These are phyloP conservation scores for Tolypocladium paradoxum DNA, from an alignment of 2,329 filamentous ascomycete genomes.

Conservation along the genomic window DNA sequence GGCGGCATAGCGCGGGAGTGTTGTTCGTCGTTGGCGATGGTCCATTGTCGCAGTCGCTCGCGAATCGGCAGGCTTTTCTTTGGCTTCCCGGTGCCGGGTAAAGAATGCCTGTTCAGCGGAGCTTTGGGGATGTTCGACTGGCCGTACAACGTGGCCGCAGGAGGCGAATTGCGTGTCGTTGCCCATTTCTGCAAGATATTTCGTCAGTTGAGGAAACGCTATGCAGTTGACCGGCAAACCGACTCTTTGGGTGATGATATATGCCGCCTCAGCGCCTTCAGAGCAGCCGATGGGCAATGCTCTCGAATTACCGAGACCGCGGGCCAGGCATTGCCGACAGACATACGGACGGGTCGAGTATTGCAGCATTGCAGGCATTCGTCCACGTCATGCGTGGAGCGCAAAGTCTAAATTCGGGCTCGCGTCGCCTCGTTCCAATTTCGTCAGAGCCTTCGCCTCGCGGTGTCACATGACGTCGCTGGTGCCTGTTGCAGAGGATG, in stretches of 20 bases:
- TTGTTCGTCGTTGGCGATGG: constrained; percentile 21
- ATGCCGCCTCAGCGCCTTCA: background rate
- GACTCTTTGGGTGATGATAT: background rate
- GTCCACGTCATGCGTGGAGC: background rate
- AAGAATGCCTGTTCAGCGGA: background rate
- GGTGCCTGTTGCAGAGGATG: background rate
- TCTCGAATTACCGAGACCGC: background rate
- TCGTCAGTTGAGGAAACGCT: background rate
- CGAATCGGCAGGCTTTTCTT: constrained; percentile 21
- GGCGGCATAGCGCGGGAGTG: constrained; percentile 9
- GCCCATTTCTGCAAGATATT: constrained; percentile 6
- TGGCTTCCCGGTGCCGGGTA: background rate
- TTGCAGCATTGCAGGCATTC: constrained; percentile 17
- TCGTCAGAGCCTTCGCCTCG: background rate
- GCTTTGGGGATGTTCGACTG: constrained; percentile 1
- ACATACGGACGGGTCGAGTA: constrained; percentile 17
- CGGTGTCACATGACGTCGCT: background rate
- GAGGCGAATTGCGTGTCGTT: constrained; percentile 2
- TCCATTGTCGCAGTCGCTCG: constrained; percentile 30
- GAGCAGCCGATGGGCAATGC: background rate
- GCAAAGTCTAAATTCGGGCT: background rate
- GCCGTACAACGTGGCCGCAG: constrained; percentile 1
- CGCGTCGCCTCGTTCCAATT: background rate
- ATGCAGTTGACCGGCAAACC: background rate
- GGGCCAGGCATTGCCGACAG: constrained; percentile 21